These are phyloP conservation scores for Nitzschia sp. DNA, from an alignment of 108 stramenopile genomes.

Conservation along the genomic window DNA sequence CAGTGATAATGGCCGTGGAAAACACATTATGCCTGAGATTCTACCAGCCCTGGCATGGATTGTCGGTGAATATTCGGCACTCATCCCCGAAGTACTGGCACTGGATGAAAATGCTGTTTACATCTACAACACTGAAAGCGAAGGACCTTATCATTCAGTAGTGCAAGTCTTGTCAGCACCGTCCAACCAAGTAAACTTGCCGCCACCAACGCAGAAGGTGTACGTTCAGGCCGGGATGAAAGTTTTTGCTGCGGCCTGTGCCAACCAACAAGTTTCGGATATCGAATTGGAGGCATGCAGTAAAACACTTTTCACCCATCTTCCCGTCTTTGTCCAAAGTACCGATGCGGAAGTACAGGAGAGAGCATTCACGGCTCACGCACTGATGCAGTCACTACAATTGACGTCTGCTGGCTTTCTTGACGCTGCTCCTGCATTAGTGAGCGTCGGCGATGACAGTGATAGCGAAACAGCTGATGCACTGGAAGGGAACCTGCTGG, in stretches of 20 bases:
- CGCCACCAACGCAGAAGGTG: slow-evolving; percentile 67
- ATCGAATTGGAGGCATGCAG: slow-evolving; percentile 61
- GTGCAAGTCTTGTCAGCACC: slow-evolving; percentile 73
- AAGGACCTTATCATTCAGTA: slow-evolving; percentile 65
- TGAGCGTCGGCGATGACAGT: slow-evolving; percentile 19
- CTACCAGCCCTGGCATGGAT: slow-evolving; percentile 94
- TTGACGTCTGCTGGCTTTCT: slow-evolving; percentile 31
- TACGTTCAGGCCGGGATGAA: slow-evolving; percentile 91
- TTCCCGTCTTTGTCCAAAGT: slow-evolving; percentile 60
- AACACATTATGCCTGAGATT: slow-evolving; percentile 71
- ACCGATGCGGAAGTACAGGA: slow-evolving; percentile 92
- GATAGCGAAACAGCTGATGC: slow-evolving; percentile 22
- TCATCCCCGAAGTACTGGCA: slow-evolving; percentile 61
- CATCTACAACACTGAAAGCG: slow-evolving; percentile 44
- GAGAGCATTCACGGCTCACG: slow-evolving; percentile 71
- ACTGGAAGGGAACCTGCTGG: slow-evolving; percentile 35
- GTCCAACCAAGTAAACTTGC: slow-evolving; percentile 45
- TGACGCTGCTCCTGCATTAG: slow-evolving; percentile 18
- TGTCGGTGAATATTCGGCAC: slow-evolving; percentile 92
- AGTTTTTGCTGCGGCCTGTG: slow-evolving; percentile 81
- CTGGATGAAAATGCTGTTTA: slow-evolving; percentile 51
- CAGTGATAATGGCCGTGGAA: slow-evolving; percentile 41
- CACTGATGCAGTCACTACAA: slow-evolving; percentile 64
- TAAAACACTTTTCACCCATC: slow-evolving; percentile 40
- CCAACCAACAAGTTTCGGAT: slow-evolving; percentile 42